Conservation (phyloP, 2,329 filamentous ascomycete genomes). For the Fusarium lyarnte region DNA sequence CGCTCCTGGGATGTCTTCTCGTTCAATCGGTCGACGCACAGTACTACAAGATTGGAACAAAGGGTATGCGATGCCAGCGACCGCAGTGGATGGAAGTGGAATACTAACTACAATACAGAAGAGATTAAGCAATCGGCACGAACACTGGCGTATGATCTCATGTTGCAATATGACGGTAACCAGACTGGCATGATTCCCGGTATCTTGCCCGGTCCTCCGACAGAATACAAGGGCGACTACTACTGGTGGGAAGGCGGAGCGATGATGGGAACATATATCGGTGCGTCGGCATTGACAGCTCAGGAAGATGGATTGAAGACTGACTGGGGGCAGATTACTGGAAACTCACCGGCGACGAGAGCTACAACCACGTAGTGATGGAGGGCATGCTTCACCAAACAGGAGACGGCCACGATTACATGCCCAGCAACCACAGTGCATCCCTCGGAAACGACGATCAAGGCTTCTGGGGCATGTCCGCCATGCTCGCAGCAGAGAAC, state of each 20-base stretch:
- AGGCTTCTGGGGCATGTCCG: conserved; percentile 74
- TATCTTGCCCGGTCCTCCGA: conserved; percentile 66
- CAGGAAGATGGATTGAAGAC: accelerated
- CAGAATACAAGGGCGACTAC: conserved; percentile 60
- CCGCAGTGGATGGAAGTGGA: accelerated
- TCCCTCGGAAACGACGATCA: conserved; percentile 76
- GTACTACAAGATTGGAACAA: conserved; percentile 44
- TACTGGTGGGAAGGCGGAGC: conserved; percentile 81
- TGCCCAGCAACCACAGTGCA: conserved; percentile 67
- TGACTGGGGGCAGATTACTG: conserved; percentile 63
- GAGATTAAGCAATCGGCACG: conserved; percentile 59
- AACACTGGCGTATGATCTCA: conserved; percentile 60
- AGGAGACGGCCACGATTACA: conserved; percentile 66
- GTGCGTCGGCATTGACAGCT: not conserved
- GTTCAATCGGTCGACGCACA: conserved; percentile 37
- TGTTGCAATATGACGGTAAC: conserved; percentile 62
- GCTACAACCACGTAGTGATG: conserved; percentile 68
- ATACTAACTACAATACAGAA: conserved; percentile 42
- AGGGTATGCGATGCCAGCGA: conserved; percentile 36
- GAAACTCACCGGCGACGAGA: conserved; percentile 71
- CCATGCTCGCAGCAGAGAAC: conserved; percentile 73
- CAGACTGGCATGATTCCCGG: conserved; percentile 62
- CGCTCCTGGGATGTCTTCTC: conserved; percentile 28
- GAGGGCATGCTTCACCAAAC: conserved; percentile 67
- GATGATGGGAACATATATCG: conserved; percentile 74